These are phyloP conservation scores for Pythium chondricola DNA, from an alignment of 352 stramenopile species.

Conservation along the genomic window DNA sequence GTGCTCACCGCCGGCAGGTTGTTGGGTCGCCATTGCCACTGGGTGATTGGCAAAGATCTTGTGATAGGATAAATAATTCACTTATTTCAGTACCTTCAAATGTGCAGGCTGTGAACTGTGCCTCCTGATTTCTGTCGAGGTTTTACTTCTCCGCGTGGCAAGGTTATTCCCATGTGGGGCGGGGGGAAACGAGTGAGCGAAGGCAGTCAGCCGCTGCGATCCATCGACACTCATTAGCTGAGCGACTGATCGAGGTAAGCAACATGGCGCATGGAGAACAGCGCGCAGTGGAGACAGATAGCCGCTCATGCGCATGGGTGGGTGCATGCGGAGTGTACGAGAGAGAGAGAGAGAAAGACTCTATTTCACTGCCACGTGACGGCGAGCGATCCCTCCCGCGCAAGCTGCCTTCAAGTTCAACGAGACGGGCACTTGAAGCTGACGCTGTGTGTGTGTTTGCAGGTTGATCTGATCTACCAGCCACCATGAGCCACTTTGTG, in stretches of 20 bases:
- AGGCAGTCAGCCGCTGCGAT: constrained; percentile 13
- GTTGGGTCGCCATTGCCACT: constrained; percentile 8
- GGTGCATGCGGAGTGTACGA: too few species aligned
- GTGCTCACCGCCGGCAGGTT: constrained; percentile 3
- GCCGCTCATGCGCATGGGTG: too few species aligned
- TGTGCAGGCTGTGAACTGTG: constrained; percentile 13
- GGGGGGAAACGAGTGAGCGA: constrained; percentile 17
- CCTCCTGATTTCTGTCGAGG: constrained; percentile 10
- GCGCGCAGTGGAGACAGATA: background rate
- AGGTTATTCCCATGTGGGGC: constrained; percentile 22
- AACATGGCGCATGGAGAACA: background rate
- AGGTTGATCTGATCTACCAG: background rate
- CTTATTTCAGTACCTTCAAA: too few species aligned
- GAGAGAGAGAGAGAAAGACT: too few species aligned
- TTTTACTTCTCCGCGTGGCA: too few species aligned
- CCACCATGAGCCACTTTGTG: constrained; percentile 92
- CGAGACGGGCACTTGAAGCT: too few species aligned
- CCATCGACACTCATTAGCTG: constrained; percentile 7
- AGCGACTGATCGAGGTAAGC: constrained; percentile 17
- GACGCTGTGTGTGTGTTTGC: background rate
- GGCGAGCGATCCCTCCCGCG: background rate
- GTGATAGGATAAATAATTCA: too few species aligned
- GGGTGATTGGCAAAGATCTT: too few species aligned
- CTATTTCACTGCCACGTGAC: too few species aligned
- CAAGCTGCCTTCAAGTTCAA: too few species aligned